Evolutionary conservation across 441 rosid genomes (phyloP).

Genomic region (Arabidopsis hybrid): DNA sequence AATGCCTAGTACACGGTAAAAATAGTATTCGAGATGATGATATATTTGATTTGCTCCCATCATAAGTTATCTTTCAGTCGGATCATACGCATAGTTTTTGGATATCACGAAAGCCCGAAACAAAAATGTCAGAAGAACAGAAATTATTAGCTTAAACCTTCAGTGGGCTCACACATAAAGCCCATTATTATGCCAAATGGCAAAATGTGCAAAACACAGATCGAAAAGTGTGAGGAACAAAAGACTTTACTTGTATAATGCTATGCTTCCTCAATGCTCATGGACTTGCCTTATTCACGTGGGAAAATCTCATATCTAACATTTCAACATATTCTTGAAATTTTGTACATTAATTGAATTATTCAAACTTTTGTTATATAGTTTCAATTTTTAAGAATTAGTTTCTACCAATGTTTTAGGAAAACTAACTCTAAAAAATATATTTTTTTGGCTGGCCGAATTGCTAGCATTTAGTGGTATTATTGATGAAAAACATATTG

Average conservation of each 20-base stretch:
- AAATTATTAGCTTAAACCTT: neutral
- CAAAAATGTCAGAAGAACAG: too few relatives aligned
- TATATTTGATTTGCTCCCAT: too few relatives aligned
- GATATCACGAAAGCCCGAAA: too few relatives aligned
- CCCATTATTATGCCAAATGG: neutral
- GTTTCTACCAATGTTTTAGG: neutral
- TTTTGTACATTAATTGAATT: neutral
- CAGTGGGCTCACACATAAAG: slow-evolving; percentile 1
- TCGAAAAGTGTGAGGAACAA: too few relatives aligned
- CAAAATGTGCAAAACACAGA: neutral
- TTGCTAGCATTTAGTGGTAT: neutral
- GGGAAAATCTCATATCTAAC: neutral
- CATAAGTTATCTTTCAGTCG: too few relatives aligned
- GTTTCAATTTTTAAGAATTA: neutral
- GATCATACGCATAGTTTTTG: too few relatives aligned
- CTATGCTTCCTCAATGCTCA: too few relatives aligned
- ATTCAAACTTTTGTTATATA: neutral
- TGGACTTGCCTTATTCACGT: neutral
- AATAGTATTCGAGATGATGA: too few relatives aligned
- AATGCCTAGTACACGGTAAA: too few relatives aligned
- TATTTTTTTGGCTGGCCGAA: neutral
- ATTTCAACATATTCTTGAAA: neutral
- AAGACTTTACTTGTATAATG: too few relatives aligned
- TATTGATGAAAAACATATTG: neutral
- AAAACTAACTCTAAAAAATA: neutral